Conservation (phyloP, 225 moss, liverwort and hornwort genomes). For the Antitrichia curtipendula region DNA sequence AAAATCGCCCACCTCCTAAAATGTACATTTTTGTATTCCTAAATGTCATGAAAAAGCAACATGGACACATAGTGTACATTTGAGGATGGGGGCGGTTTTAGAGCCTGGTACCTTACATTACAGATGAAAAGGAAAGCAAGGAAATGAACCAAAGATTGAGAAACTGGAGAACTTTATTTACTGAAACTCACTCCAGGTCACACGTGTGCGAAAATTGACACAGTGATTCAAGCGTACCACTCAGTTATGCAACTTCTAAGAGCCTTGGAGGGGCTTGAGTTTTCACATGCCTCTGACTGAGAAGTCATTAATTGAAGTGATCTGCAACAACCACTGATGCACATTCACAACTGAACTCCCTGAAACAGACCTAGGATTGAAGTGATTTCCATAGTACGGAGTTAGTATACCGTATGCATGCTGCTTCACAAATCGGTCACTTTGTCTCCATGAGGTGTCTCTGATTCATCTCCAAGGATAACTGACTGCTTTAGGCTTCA, state of each 20-base stretch:
- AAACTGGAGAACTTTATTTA: neutral
- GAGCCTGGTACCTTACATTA: too few species aligned
- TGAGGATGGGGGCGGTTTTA: too few species aligned
- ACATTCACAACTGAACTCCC: neutral
- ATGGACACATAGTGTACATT: too few species aligned
- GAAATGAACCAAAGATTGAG: neutral
- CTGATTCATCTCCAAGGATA: neutral
- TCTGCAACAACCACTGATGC: neutral
- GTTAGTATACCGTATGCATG: neutral
- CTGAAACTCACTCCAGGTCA: neutral
- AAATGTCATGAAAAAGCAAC: too few species aligned
- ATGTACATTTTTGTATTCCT: too few species aligned
- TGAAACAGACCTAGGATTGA: neutral
- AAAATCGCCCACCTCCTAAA: too few species aligned
- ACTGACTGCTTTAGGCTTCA: neutral
- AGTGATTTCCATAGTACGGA: neutral
- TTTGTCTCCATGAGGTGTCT: neutral
- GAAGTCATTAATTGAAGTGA: neutral
- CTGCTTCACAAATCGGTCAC: neutral
- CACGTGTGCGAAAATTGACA: neutral
- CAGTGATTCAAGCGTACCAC: neutral
- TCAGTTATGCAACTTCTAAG: neutral
- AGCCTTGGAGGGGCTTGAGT: neutral
- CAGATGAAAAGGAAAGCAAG: neutral
- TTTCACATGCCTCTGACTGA: neutral